These are phyloP conservation scores for Clonostachys chloroleuca DNA, from an alignment of 2,329 filamentous ascomycete genomes.

Conservation along the genomic window DNA sequence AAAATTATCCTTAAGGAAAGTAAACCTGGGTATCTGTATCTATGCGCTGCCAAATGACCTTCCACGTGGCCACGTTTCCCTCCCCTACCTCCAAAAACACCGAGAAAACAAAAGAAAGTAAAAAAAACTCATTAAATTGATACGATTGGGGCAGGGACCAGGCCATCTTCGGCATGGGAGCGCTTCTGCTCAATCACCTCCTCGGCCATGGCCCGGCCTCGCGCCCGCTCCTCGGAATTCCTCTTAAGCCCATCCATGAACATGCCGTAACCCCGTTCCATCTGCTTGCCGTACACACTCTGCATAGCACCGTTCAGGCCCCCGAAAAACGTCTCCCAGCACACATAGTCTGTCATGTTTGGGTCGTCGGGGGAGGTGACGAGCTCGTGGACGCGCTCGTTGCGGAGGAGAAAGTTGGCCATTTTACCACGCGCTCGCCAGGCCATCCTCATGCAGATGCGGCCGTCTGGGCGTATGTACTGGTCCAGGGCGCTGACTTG, in stretches of 20 bases:
- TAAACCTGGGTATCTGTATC: too few relatives aligned
- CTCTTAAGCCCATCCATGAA: constrained; percentile 27
- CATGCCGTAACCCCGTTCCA: constrained; percentile 26
- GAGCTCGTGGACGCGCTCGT: constrained; percentile 38
- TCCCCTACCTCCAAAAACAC: too few relatives aligned
- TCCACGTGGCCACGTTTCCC: too few relatives aligned
- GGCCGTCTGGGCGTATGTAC: constrained; percentile 12
- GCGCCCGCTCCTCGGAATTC: not conserved
- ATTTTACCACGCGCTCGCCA: constrained; percentile 27
- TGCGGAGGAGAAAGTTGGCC: constrained; percentile 22
- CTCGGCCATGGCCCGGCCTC: too few relatives aligned
- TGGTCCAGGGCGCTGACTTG: constrained; percentile 22
- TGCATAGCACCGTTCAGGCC: constrained; percentile 25
- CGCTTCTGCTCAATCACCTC: too few relatives aligned
- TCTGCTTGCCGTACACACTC: constrained; percentile 18
- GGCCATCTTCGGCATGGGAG: too few relatives aligned
- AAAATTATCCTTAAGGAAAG: not conserved
- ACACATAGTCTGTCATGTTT: constrained; percentile 28
- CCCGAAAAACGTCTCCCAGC: constrained; percentile 42
- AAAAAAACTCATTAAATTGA: too few relatives aligned
- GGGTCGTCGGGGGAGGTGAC: constrained; percentile 14
- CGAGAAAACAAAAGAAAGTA: too few relatives aligned
- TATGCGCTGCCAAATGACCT: too few relatives aligned
- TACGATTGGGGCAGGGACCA: too few relatives aligned
- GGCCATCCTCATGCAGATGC: constrained; percentile 28